phyloP scores from a whole-genome alignment of 208 protist genomes.

The Vickermania spadyakhi region DNA sequence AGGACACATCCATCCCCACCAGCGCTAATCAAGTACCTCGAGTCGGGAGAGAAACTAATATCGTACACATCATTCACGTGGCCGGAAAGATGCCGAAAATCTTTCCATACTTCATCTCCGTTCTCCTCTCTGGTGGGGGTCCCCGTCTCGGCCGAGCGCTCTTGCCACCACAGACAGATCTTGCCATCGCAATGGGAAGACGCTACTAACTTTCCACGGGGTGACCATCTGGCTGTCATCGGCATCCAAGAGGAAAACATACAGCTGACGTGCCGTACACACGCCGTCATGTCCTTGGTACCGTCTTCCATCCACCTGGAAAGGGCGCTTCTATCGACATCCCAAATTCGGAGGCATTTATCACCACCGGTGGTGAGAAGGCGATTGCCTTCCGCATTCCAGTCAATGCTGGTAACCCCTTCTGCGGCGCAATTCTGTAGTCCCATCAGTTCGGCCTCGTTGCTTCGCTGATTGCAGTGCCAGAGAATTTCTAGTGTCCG shows the following conservation, averaged over 20 bases:
- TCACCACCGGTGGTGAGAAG: slow-evolving; percentile 79
- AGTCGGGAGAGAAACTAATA: slow-evolving; percentile 77
- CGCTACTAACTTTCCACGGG: slow-evolving; percentile 66
- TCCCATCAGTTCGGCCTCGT: slow-evolving; percentile 65
- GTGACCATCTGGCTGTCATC: slow-evolving; percentile 75
- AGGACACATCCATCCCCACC: slow-evolving; percentile 69
- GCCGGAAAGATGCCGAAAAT: slow-evolving; percentile 72
- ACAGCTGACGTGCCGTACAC: slow-evolving; percentile 41
- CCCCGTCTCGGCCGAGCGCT: slow-evolving; percentile 12
- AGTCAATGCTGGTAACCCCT: slow-evolving; percentile 77
- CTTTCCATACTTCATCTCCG: slow-evolving; percentile 66
- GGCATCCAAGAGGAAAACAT: slow-evolving; percentile 72
- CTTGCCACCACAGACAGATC: slow-evolving; percentile 77
- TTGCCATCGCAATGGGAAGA: slow-evolving; percentile 79
- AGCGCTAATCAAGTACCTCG: slow-evolving; percentile 65
- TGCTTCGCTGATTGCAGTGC: slow-evolving; percentile 70
- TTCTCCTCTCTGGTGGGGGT: not conserved
- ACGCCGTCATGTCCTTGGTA: slow-evolving; percentile 60
- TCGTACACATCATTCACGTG: slow-evolving; percentile 85
- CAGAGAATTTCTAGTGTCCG: slow-evolving; percentile 80
- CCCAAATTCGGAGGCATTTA: slow-evolving; percentile 62
- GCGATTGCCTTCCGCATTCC: slow-evolving; percentile 29
- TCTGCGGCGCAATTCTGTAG: slow-evolving; percentile 59
- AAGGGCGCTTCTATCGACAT: slow-evolving; percentile 28
- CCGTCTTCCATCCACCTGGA: slow-evolving; percentile 41